Evolutionary conservation across 306 rosid species (phyloP), one percentile per base, ranked within the genome.

Genomic region (Begonia fuchsioides): DNA sequence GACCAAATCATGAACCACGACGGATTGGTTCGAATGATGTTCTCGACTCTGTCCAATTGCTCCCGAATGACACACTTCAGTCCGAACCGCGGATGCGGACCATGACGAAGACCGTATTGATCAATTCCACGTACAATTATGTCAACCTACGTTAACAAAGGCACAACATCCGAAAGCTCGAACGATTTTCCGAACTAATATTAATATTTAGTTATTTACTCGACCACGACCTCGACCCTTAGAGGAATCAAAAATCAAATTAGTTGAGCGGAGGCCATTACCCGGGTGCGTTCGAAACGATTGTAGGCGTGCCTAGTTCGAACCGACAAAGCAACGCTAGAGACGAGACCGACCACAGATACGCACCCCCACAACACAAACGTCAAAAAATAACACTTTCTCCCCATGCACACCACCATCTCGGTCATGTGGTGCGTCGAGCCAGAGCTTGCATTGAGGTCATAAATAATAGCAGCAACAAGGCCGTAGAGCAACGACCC

Each of bases 251-350:
- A 26, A 26, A 39, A 44, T 51, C 44, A 72, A 57, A 51, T 57
- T 49, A 70, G 20, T 63, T 69, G 82, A 12, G 79, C 50, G 1
- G 83, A 65, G 47, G 54, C 56, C 0, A 41, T 48, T 39, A 58
- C 39, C 44, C 98, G 81, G 52, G 66, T 73, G 43, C 46, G 66
- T 57, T 90, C 98, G 15, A 85, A 85, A 66, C 17, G 63, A 32
- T 85, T 81, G 66, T 90, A 90, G 0, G 94, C 96, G 17, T 77
- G 79, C 59, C 70, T 77, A 11, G 98, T 90, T 79, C 98, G 85
- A 8, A 85, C 59, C 69, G 82, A 85, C 45, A 92, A 60, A 15
- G 82, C 38, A 59, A 79, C 17, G 50, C 96, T 85, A 16, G 79
- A 82, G 61, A 44, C 62, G 12, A 92, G 59, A 38, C 98, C 96